Conservation (phyloP, 2,329 filamentous ascomycete genomes). For the Diaporthe capsici region DNA sequence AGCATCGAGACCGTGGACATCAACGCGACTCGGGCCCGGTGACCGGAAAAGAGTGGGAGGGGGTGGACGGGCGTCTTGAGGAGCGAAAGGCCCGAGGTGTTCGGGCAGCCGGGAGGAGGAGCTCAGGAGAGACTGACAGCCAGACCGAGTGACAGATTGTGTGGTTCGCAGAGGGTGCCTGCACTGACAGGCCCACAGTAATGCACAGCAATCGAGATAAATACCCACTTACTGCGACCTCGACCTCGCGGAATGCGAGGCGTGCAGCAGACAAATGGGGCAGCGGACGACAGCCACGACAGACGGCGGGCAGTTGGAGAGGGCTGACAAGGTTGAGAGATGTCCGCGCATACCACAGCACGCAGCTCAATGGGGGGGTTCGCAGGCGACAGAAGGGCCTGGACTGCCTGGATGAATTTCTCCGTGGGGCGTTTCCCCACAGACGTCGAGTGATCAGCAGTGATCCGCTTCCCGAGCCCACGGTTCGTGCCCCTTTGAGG, state of each 20-base stretch:
- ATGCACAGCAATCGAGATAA: constrained; percentile 20
- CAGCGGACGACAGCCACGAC: not conserved
- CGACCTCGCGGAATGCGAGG: not conserved
- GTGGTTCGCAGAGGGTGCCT: not conserved
- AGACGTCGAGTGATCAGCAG: constrained; percentile 31
- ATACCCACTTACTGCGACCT: not conserved
- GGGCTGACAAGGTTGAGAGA: constrained; percentile 11
- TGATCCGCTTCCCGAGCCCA: constrained; percentile 31
- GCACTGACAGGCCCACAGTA: not conserved
- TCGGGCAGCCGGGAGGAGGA: not conserved
- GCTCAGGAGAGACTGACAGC: constrained; percentile 5
- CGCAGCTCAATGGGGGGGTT: not conserved
- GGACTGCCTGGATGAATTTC: constrained; percentile 25
- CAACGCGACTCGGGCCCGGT: constrained; percentile 8
- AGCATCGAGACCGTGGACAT: constrained; percentile 1
- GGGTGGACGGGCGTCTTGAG: not conserved
- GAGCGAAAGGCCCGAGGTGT: constrained; percentile 19
- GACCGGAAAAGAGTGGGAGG: constrained; percentile 5
- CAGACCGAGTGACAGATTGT: not conserved
- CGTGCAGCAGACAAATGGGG: not conserved
- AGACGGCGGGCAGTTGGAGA: not conserved
- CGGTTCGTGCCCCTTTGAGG: constrained; percentile 18
- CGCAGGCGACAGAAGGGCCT: constrained; percentile 25
- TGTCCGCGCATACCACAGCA: not conserved
- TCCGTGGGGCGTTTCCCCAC: constrained; percentile 36